Evolutionary conservation across 345 rosid genomes (phyloP).

Genomic region (Barbarea vulgaris): DNA sequence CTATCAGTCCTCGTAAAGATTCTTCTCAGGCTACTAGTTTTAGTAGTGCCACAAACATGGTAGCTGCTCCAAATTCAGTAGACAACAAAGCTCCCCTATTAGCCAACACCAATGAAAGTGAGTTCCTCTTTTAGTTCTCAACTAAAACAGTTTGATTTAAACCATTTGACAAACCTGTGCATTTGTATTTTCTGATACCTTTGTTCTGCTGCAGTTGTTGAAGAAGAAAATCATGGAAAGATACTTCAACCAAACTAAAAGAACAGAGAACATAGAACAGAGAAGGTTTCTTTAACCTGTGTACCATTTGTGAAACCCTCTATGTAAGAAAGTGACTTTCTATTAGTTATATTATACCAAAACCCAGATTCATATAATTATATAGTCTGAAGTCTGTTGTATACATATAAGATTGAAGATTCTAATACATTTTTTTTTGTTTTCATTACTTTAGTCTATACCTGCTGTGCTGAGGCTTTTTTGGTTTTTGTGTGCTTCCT

Average conservation of each 20-base stretch:
- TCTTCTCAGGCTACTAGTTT: conserved; percentile 48
- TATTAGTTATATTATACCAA: conserved; percentile 13
- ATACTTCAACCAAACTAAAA: conserved; percentile 65
- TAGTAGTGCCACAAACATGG: conserved; percentile 52
- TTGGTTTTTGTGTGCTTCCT: conserved; percentile 12
- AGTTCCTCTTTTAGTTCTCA: conserved; percentile 15
- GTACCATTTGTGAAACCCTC: neutral
- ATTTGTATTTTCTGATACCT: neutral
- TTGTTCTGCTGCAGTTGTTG: conserved; percentile 45
- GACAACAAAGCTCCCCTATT: conserved; percentile 45
- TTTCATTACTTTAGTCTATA: neutral
- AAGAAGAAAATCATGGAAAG: conserved; percentile 62
- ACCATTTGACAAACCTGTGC: neutral
- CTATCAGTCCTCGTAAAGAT: conserved; percentile 59
- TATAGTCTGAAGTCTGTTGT: conserved; percentile 16
- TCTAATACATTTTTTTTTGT: neutral
- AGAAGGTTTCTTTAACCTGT: conserved; percentile 9
- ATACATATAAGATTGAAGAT: conserved; percentile 15
- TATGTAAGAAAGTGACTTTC: neutral
- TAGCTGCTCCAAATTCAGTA: conserved; percentile 50
- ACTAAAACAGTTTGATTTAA: neutral
- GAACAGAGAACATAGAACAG: conserved; percentile 19
- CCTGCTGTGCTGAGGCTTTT: neutral
- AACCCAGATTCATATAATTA: neutral
- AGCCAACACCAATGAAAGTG: conserved; percentile 51